These are phyloP conservation scores for Crithidia mellificae DNA, from an alignment of 208 protist genomes.

Conservation along the genomic window DNA sequence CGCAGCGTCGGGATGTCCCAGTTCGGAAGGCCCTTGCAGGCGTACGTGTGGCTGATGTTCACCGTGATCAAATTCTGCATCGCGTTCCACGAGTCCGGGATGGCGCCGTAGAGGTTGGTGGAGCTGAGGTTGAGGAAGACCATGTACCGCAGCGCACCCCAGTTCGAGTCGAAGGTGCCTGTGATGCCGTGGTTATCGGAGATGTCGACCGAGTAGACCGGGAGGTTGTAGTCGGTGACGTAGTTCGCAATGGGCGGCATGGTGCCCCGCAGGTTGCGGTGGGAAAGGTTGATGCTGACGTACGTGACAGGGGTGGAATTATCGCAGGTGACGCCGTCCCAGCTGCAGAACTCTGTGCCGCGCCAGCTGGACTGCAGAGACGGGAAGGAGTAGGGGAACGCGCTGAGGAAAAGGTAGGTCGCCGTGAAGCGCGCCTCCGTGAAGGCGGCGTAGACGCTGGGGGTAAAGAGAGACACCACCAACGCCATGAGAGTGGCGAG, in stretches of 20 bases:
- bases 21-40: slow-evolving; percentile 17
- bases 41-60: slow-evolving; percentile 5
- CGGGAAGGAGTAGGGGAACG: background rate
- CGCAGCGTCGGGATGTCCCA: slow-evolving; percentile 20
- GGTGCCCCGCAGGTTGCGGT: slow-evolving; percentile 5
- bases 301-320: slow-evolving; percentile 10
- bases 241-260: slow-evolving; percentile 1
- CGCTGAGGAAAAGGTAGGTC: background rate
- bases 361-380: background rate
- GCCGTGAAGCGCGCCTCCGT: background rate
- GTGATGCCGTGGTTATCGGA: slow-evolving; percentile 20
- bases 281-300: slow-evolving; percentile 23
- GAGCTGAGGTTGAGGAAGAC: slow-evolving; percentile 24
- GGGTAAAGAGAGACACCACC: background rate
- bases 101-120: slow-evolving; percentile 10
- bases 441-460: background rate
- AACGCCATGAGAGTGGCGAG: background rate
- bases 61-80: slow-evolving; percentile 10
- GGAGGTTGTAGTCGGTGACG: background rate
- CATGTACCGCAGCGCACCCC: slow-evolving; percentile 13
- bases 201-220: slow-evolving; percentile 19
- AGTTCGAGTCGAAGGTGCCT: slow-evolving; percentile 10
- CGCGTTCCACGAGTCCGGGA: slow-evolving; percentile 26
- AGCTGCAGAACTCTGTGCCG: slow-evolving; percentile 29
- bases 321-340: slow-evolving; percentile 23